Percentiles rank a stretch among this genome's conserved stretches.
Conservation (phyloP, 495 filamentous ascomycete genomes). For the Pyrenopolyporus hunteri region DNA sequence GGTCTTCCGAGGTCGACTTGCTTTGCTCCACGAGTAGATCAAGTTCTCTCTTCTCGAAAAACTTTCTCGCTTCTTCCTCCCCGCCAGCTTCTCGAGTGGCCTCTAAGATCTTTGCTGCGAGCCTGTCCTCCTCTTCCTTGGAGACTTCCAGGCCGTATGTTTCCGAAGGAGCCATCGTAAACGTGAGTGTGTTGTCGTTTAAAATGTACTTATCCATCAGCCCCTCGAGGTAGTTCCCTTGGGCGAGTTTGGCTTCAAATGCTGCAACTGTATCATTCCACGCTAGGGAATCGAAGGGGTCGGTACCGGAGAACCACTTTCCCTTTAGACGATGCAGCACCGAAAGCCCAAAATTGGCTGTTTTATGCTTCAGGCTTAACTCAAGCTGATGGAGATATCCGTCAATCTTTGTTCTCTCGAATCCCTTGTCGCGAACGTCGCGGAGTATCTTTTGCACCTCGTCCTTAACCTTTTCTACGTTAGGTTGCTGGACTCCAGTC, state of each 20-base stretch:
- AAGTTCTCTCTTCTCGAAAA: constrained; percentile 76
- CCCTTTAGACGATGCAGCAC: constrained; percentile 86
- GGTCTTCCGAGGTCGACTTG: constrained; percentile 77
- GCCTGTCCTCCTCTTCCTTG: constrained; percentile 74
- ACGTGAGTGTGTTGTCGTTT: constrained; percentile 83
- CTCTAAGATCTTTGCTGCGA: constrained; percentile 71
- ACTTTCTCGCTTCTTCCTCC: constrained; percentile 69
- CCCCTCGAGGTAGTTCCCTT: constrained; percentile 80
- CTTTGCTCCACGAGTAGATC: constrained; percentile 82
- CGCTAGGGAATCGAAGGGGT: constrained; percentile 86
- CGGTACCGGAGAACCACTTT: constrained; percentile 91
- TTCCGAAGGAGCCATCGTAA: constrained; percentile 89
- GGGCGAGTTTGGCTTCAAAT: constrained; percentile 74
- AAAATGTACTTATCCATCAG: constrained; percentile 89
- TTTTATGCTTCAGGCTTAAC: constrained; percentile 89
- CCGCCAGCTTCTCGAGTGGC: constrained; percentile 70
- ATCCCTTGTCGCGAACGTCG: constrained; percentile 71
- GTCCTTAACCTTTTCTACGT: constrained; percentile 76
- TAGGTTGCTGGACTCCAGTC: constrained; percentile 78
- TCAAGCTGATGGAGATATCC: constrained; percentile 94
- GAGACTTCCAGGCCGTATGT: constrained; percentile 75
- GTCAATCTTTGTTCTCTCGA: constrained; percentile 86
- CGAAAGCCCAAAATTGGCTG: constrained; percentile 88
- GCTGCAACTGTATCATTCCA: constrained; percentile 86
- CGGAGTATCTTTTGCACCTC: constrained; percentile 71